Evolutionary conservation across 345 rosid genomes (phyloP).

Genomic region (Eucalyptus erythrocorys): DNA sequence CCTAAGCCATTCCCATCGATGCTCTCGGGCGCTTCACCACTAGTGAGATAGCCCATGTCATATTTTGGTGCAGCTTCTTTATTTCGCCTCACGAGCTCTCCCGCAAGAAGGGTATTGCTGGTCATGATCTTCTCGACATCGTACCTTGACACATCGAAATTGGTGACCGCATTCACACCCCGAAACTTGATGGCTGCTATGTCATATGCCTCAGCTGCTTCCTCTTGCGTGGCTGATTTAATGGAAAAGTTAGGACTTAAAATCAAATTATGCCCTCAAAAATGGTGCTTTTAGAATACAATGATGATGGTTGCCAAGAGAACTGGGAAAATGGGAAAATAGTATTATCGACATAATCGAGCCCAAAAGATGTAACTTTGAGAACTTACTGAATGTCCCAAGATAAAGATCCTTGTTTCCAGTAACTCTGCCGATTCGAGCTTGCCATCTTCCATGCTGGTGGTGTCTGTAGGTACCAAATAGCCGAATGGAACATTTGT

Average conservation of each 20-base stretch:
- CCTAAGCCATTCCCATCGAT: not conserved
- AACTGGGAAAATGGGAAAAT: not conserved
- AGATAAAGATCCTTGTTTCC: conserved; percentile 86
- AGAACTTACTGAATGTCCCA: conserved; percentile 64
- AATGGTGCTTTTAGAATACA: not conserved
- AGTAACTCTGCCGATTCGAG: conserved; percentile 75
- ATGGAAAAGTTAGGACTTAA: not conserved
- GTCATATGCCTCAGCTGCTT: conserved; percentile 80
- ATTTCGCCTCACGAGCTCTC: conserved; percentile 50
- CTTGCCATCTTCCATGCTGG: conserved; percentile 90
- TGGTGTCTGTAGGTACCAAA: conserved; percentile 36
- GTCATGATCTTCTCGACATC: conserved; percentile 60
- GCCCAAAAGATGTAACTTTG: not conserved
- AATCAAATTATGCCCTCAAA: not conserved
- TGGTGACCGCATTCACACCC: conserved; percentile 64
- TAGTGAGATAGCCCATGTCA: not conserved
- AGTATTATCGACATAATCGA: not conserved
- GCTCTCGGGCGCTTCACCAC: not conserved
- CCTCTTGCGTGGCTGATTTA: conserved; percentile 62
- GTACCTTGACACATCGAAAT: conserved; percentile 56
- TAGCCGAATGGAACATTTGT: not conserved
- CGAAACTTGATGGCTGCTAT: conserved; percentile 73
- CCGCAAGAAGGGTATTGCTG: conserved; percentile 46
- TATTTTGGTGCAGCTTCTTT: conserved; percentile 2
- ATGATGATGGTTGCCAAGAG: not conserved